A percentile compares a stretch with the other conserved stretches of the same genome.
phyloP scores from a whole-genome alignment of 495 filamentous ascomycete genomes.

The Trypethelium eluteriae region DNA sequence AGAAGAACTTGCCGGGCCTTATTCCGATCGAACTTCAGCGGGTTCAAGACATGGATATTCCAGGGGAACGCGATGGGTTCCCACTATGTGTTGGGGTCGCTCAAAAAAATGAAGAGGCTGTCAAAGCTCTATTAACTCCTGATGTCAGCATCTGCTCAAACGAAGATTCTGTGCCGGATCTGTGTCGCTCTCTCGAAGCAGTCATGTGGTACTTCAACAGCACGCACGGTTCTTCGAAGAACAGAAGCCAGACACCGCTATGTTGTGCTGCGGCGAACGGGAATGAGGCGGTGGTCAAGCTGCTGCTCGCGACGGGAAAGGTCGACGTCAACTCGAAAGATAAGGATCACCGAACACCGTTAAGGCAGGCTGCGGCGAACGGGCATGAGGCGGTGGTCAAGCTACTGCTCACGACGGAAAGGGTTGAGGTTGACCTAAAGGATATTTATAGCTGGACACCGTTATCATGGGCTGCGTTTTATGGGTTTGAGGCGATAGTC shows the following conservation, averaged over 20 bases:
- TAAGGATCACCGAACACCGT: too few species aligned
- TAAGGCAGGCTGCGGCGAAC: too few species aligned
- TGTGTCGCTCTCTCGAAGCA: background rate
- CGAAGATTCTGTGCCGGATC: too few species aligned
- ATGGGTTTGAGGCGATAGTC: constrained; percentile 15
- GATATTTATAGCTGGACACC: background rate
- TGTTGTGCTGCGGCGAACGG: constrained; percentile 13
- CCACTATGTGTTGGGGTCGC: background rate
- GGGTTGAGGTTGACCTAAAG: too few species aligned
- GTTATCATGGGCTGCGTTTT: constrained; percentile 20
- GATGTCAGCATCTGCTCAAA: too few species aligned
- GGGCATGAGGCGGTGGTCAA: constrained; percentile 11
- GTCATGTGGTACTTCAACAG: background rate
- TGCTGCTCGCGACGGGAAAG: constrained; percentile 3
- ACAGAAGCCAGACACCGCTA: background rate
- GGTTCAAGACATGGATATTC: background rate
- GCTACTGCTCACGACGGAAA: constrained; percentile 20
- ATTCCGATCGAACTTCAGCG: background rate
- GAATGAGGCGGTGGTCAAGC: constrained; percentile 17
- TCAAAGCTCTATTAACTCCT: too few species aligned
- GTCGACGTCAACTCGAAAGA: background rate
- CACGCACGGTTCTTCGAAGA: background rate
- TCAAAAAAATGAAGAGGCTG: too few species aligned
- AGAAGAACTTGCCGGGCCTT: background rate
- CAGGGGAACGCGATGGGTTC: background rate